Base-by-base conservation (phyloP, 2,329 filamentous ascomycete species). In the Sporothrix mexicana region DNA sequence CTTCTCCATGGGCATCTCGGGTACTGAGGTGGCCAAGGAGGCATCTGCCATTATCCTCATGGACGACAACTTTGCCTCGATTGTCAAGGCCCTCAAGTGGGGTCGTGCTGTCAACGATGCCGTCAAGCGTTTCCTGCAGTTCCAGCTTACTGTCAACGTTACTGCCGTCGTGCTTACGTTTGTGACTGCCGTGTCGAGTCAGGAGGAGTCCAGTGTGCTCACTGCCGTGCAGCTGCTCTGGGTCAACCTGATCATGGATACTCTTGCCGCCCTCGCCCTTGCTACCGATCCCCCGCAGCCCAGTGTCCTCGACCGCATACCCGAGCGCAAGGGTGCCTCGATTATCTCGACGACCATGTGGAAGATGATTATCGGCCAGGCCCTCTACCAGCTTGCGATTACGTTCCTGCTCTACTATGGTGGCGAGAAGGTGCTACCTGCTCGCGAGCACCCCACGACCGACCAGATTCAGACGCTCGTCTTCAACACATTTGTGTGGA, bases 401-500 rank as follows among this genome's bases (percentile, higher is more conserved):
- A 90, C 94, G 0, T 92, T 98, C 76, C 85, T 95, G 74, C 87
- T 98, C 30, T 95, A 95, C 83, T 98, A 81, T 76, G 76, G 78
- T 67, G 76, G 77, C 13, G 76, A 74, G 51, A 69, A 75, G n/a
- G 75, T 82, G 10, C 78, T 79, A 55, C 83, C 83, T 43, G 77
- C 79, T 0, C 80, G 82, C 3, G 82, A 85, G 69, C 79, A 83
- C 47, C 80, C 87, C 49, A 77, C 78, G 17, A 70, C 61, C 2
- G 81, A 79, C 0, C 86, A 92, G 77, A 86, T 97, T 74, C 85
- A 90, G 72, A 97, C 94, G 2, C 87, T 98, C 66, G 93, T 98
- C 8, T 98, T 98, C 87, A 98, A 98, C 84, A 96, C 94, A 0
- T 98, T 98, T 80, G 95, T 98, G 70, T 98, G 95, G 95, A 98